Base-by-base conservation (phyloP, 2,329 filamentous ascomycete species). In the Colletotrichum navitas region DNA sequence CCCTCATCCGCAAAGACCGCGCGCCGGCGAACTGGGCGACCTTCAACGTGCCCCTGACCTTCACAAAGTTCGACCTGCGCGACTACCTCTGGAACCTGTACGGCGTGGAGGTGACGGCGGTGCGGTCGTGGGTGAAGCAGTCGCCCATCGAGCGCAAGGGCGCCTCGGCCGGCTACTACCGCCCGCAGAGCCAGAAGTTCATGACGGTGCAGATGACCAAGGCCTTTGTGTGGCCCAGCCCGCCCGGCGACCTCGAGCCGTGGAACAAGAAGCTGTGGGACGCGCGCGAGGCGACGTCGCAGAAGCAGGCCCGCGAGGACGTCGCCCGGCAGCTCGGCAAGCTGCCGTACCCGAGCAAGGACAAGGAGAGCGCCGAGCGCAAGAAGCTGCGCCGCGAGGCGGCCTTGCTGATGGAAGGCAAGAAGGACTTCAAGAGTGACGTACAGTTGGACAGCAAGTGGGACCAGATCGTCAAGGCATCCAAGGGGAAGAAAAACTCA, bases 61-160 rank as follows among this genome's bases (percentile, higher is more conserved):
- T 98, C 87, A 97, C 94, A 87, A 99, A 99, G 85, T 92, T 98
- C 82, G 96, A 99, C 81, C 85, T 99, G 52, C 93, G 94, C 81
- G 95, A 98, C 85, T 99, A 98, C 85, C 91, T 99, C 73, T 93
- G 90, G 85, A 91, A 97, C 81, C 89, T 89, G 54, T 99, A 99
- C 86, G 87, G 88, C 72, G 91, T 98, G 73, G 88, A 91, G 74
- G 89, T 92, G 65, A 84, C 89, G 63, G 86, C 86, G 75, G 90
- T 98, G 73, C 93, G 95, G 73, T 94, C 93, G 64, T 95, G 90
- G 79, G 89, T 98, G 78, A 91, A 93, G 82, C 87, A 90, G 80
- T 89, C 80, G 72, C 81, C 83, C 21, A 87, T 88, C 68, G 88
- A 89, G 45, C 88, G 87, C 68, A 88, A 81, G 76, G 80, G 80